These are phyloP conservation scores for Dictyophora rubrovolvata DNA, from an alignment of 768 basidiomycete genomes.

Conservation along the genomic window DNA sequence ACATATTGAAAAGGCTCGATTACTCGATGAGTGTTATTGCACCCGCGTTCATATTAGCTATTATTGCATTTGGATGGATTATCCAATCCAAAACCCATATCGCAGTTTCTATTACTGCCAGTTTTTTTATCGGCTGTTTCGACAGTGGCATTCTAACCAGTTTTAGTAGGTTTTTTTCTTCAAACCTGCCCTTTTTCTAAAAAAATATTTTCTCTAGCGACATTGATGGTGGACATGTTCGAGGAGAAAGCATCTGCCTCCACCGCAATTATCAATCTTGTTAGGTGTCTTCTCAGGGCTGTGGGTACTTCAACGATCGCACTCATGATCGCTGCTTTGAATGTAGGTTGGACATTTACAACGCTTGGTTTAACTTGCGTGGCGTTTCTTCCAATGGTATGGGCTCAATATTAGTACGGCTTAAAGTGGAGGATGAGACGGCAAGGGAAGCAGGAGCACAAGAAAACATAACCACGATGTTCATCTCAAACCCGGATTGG, in stretches of 20 bases:
- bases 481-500: too few relatives aligned
- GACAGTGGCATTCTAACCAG: not conserved
- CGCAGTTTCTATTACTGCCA: too few relatives aligned
- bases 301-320: not conserved
- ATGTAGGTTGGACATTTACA: not conserved
- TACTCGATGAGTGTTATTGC: too few relatives aligned
- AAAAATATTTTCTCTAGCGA: not conserved
- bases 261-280: not conserved
- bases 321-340: not conserved
- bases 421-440: too few relatives aligned
- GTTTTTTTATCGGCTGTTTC: not conserved
- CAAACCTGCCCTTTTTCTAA: not conserved
- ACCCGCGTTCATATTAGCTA: too few relatives aligned
- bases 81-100: too few relatives aligned
- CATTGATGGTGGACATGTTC: not conserved
- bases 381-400: too few relatives aligned
- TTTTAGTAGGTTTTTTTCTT: not conserved
- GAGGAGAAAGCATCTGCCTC: not conserved
- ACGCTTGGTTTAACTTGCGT: not conserved
- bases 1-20: too few relatives aligned
- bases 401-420: too few relatives aligned
- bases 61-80: too few relatives aligned
- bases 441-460: too few relatives aligned
- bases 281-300: not conserved
- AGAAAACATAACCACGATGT: too few relatives aligned